Evolutionary conservation across 2,329 filamentous ascomycete species (phyloP), one percentile per base, ranked within the genome.

Genomic region (Fusarium hainanense): DNA sequence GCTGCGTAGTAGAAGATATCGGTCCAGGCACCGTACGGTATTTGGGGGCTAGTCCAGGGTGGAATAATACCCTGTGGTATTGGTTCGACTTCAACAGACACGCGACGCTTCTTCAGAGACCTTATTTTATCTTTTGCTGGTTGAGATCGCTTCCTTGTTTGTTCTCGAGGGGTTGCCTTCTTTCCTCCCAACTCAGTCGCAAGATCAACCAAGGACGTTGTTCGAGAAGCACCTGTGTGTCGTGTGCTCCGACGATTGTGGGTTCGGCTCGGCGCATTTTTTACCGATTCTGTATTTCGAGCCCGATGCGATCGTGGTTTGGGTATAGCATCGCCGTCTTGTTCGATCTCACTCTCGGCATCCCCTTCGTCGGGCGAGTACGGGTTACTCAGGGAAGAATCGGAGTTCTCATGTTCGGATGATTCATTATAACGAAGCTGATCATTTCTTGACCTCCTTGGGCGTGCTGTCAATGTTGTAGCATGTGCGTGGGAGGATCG

Each of bases 1-100:
- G 90, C 88, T 13, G 92, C 90, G 77, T 88, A 89, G 48, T 87
- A 80, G 75, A 97, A 93, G 41, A 96, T 88, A 57, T 89, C 85
- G 25, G 89, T 81, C 69, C 94, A 88, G 18, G 93, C 85, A 47
- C 89, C 85, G 71, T 93, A 92, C 2, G 91, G 89, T 23, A 93
- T 77, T 32, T 77, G 76, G 4, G 79, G 83, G 23, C 82, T 84
- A 60, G 84, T 82, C 88, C 87, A 92, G 41, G 85, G 79, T 16
- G 87, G 87, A 49, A 88, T 85, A 73, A 61, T 23, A 4, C 64
- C 69, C 14, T 66, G 44, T 5, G 64, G 42, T n/a, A 63, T 50
- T 41, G 55, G 41, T 27, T 60, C 64, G 8, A 58, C 42, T 12
- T 66, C 42, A 10, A 48, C 34, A 28, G 69, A 54, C 4, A 60